A percentile compares a stretch with the other conserved stretches of the same genome.
Conservation (phyloP, 1,284 basidiomycete species). For the Cerrena zonata region DNA sequence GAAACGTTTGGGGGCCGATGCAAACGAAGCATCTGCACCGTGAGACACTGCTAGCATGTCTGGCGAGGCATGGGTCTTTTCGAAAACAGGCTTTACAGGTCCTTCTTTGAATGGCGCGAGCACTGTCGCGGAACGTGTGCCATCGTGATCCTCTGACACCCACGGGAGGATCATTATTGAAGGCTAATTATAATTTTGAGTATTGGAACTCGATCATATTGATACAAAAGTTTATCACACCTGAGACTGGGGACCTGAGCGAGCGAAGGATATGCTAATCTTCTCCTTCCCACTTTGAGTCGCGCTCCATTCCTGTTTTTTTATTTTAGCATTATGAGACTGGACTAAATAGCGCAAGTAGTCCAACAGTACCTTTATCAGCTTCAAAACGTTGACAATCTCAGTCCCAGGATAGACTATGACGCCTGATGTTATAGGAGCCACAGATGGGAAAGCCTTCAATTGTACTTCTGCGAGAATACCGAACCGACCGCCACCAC, state of each 20-base stretch:
- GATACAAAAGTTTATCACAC: slow-evolving; percentile 7
- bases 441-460: slow-evolving; percentile 23
- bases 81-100: slow-evolving; percentile 16
- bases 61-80: slow-evolving; percentile 12
- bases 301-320: slow-evolving; percentile 14
- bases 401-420: slow-evolving; percentile 15
- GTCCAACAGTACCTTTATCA: slow-evolving; percentile 10
- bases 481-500: slow-evolving; percentile 45
- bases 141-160: no score
- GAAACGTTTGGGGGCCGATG: slow-evolving; percentile 15
- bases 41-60: slow-evolving; percentile 18
- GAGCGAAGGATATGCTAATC: slow-evolving; percentile 18
- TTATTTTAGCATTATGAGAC: neutral
- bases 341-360: no score
- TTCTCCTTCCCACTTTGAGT: slow-evolving; percentile 10
- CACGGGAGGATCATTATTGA: slow-evolving; percentile 19
- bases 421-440: slow-evolving; percentile 20
- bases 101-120: slow-evolving; percentile 20
- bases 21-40: slow-evolving; percentile 16
- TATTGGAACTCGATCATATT: neutral
- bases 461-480: slow-evolving; percentile 40
- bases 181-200: slow-evolving; percentile 15
- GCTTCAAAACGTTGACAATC: slow-evolving; percentile 11
- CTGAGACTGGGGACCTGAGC: slow-evolving; percentile 20
- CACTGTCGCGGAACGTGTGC: slow-evolving; percentile 25